Evolutionary conservation across 2,329 filamentous ascomycete species (phyloP), one percentile per base, ranked within the genome.

Genomic region (Cytospora piceicola): DNA sequence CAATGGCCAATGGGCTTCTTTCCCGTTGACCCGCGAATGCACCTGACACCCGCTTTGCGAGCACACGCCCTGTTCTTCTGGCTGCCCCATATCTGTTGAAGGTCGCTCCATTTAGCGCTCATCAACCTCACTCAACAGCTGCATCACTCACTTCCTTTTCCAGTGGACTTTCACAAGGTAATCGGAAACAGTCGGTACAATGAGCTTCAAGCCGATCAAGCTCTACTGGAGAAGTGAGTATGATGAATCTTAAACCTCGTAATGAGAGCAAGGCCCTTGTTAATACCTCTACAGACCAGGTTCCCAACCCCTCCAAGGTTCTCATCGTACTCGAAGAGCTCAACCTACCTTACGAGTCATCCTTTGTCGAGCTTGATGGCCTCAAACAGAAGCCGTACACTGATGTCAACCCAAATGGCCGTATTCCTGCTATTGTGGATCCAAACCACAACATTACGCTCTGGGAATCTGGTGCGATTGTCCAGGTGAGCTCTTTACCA

Each of bases 381-480:
- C 22, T 58, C 12, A 68, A 68, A 51, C 27, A 51, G 3, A 30
- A 58, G n/a, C 53, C 58, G 5, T 68, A 59, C 22, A 49, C 32
- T 14, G 46, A 57, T 17, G 30, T 68, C 34, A 68, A 68, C 30
- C 66, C 66, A 9, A 66, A 68, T 27, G 66, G 66, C 27, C 54
- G 59, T 11, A 17, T 62, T 12, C 66, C 66, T n/a, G 59, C 66
- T n/a, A 63, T 68, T 36, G 59, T 51, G 7, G 66, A 83, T 69
- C 79, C 79, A 58, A 79, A 80, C 64, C 82, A 79, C 54, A 76
- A 76, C 64, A 73, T 84, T 42, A 78, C 77, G 0, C 75, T 82
- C 53, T 85, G 80, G 78, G 82, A 84, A 71, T 80, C 78, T 20
- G 80, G 80, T 34, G 82, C 83, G 8, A 82, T 83, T 69, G 71